phyloP scores from a whole-genome alignment of 345 rosid genomes.

The Passiflora organensis region DNA sequence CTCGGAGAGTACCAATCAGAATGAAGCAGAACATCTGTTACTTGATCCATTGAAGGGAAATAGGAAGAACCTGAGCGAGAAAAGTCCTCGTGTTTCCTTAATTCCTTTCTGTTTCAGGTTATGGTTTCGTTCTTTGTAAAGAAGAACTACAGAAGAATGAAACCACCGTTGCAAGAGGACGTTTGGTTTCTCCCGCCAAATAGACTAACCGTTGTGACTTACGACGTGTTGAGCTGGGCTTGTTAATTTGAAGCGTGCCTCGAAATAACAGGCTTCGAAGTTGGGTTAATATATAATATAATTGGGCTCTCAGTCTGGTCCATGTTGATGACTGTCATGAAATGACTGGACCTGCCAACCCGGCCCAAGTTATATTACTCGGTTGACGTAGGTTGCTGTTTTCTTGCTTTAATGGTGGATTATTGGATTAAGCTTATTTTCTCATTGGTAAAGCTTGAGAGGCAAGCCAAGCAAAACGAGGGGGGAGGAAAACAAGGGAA shows the following conservation, averaged over 20 bases:
- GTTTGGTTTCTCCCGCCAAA: constrained; percentile 27
- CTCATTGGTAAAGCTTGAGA: not conserved
- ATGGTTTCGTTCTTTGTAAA: not conserved
- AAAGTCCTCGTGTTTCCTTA: not conserved
- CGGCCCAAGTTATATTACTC: no score
- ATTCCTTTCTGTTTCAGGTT: not conserved
- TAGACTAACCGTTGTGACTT: constrained; percentile 19
- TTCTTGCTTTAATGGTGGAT: not conserved
- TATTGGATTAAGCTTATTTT: not conserved
- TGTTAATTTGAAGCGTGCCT: no score
- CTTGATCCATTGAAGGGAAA: constrained; percentile 28
- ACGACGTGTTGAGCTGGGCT: constrained; percentile 5
- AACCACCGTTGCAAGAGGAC: not conserved
- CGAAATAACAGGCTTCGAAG: no score
- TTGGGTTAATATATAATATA: no score
- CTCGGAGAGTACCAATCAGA: constrained; percentile 46
- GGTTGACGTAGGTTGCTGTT: no score
- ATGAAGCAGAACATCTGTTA: constrained; percentile 7
- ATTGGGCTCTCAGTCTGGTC: no score
- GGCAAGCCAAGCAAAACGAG: no score
- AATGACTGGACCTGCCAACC: no score
- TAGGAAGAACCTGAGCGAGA: not conserved
- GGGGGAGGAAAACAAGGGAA: not conserved
- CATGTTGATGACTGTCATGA: not conserved
- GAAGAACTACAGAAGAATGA: not conserved